A percentile compares a stretch with the other conserved stretches of the same genome.
Evolutionary conservation across 1,139 yeast species (phyloP).

Genomic region (Candida glucosophila): DNA sequence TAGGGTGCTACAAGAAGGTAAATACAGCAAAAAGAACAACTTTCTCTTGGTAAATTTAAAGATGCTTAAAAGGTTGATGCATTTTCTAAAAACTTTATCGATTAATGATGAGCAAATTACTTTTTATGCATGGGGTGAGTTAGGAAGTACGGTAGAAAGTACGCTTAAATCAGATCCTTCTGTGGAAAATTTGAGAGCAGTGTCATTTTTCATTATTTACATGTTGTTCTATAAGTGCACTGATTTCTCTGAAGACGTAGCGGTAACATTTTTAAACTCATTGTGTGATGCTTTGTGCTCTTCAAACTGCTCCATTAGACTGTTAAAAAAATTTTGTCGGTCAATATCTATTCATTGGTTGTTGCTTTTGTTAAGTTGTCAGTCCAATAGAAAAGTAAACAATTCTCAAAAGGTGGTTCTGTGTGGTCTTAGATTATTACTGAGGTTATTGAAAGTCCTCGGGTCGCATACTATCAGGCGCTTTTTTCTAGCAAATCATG

Average conservation of each 20-base stretch:
- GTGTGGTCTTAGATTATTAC: conserved; percentile 40
- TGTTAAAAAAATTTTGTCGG: conserved; percentile 41
- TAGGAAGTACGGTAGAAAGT: conserved; percentile 12
- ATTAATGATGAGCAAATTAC: conserved; percentile 5
- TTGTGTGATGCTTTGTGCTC: conserved; percentile 27
- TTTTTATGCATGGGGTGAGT: conserved; percentile 8
- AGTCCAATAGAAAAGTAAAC: conserved; percentile 6
- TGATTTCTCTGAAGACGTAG: conserved; percentile 21
- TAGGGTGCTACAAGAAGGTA: conserved; percentile 44
- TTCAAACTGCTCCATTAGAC: conserved; percentile 22
- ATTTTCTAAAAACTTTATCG: conserved; percentile 33
- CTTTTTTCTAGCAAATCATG: conserved; percentile 46
- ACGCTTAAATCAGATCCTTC: conserved; percentile 19
- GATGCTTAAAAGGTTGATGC: conserved; percentile 43
- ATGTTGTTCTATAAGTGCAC: conserved; percentile 19
- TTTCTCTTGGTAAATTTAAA: conserved; percentile 45
- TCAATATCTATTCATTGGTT: conserved; percentile 62
- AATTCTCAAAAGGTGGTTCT: conserved; percentile 30
- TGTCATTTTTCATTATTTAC: conserved; percentile 28
- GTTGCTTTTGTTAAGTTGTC: conserved; percentile 41
- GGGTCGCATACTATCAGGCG: conserved; percentile 39
- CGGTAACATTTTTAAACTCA: conserved; percentile 18
- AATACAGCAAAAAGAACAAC: conserved; percentile 39
- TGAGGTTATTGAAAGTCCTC: conserved; percentile 37
- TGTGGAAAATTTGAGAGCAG: conserved; percentile 27